These are phyloP conservation scores for Suhomyces panamericanus DNA, from an alignment of 1,139 yeast species.

Conservation along the genomic window DNA sequence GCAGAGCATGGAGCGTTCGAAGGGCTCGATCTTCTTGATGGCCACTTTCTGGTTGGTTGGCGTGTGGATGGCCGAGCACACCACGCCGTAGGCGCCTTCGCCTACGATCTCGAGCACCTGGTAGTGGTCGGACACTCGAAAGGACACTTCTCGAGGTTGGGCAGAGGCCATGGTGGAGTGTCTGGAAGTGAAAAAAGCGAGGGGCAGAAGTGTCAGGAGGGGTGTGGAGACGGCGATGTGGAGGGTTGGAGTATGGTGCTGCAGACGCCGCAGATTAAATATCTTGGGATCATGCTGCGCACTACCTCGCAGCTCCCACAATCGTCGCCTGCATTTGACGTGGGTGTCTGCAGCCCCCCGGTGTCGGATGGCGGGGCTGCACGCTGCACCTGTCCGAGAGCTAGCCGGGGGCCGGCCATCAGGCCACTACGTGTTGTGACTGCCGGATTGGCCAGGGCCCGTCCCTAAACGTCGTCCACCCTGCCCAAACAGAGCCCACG, in stretches of 20 bases:
- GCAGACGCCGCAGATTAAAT: conserved; percentile 5
- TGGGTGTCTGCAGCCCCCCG: neutral
- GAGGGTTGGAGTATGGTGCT: neutral
- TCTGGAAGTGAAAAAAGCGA: neutral
- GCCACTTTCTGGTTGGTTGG: conserved; percentile 93
- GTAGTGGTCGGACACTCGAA: conserved; percentile 86
- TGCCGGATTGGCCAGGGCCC: neutral
- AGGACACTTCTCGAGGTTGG: conserved; percentile 51
- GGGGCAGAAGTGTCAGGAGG: neutral
- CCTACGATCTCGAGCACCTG: conserved; percentile 82
- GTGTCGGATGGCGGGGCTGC: neutral
- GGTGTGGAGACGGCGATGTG: neutral
- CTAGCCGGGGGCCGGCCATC: neutral
- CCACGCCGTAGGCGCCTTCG: conserved; percentile 98
- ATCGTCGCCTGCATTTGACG: conserved; percentile 5
- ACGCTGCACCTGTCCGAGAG: neutral
- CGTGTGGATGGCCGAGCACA: conserved; percentile 86
- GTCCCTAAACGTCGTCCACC: neutral
- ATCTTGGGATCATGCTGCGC: conserved; percentile 7
- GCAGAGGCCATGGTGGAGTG: conserved; percentile 1
- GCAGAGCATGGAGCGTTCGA: conserved; percentile 89
- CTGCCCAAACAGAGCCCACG: conserved; percentile 1
- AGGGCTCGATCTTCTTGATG: conserved; percentile 71
- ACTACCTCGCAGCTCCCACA: conserved; percentile 9
- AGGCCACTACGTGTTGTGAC: neutral